phyloP scores from a whole-genome alignment of 768 basidiomycete genomes.

The Tricholoma sp. region DNA sequence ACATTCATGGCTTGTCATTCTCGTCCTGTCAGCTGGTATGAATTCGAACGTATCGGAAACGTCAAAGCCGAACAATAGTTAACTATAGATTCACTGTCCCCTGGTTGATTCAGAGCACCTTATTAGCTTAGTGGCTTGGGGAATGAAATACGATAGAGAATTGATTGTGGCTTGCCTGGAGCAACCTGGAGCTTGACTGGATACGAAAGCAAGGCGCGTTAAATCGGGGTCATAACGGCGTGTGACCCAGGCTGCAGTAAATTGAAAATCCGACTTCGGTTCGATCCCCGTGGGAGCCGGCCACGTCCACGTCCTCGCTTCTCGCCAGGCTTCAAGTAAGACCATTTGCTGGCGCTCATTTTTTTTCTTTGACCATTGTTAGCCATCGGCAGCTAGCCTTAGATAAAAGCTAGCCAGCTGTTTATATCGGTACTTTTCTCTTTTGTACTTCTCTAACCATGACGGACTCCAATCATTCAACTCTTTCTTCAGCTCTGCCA shows the following conservation, averaged over 20 bases:
- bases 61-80: no score
- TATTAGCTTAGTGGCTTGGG: no score
- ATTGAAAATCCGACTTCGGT: constrained; percentile 10
- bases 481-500: constrained; percentile 35
- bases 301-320: constrained; percentile 15
- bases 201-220: no score
- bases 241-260: no score
- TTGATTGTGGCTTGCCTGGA: no score
- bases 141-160: no score
- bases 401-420: constrained; percentile 18
- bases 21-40: no score
- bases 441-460: constrained; percentile 16
- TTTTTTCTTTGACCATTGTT: constrained; percentile 1
- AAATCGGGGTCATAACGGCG: constrained; percentile 7
- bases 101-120: no score
- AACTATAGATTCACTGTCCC: no score
- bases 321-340: constrained; percentile 3
- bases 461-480: constrained; percentile 32
- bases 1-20: no score
- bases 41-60: no score
- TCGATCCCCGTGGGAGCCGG: not conserved
- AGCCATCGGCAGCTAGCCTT: constrained; percentile 12
- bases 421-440: constrained; percentile 18
- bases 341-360: constrained; percentile 12
- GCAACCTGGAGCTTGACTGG: no score